Evolutionary conservation across 2,329 filamentous ascomycete genomes (phyloP).

Genomic region (Simplicillium sp.): DNA sequence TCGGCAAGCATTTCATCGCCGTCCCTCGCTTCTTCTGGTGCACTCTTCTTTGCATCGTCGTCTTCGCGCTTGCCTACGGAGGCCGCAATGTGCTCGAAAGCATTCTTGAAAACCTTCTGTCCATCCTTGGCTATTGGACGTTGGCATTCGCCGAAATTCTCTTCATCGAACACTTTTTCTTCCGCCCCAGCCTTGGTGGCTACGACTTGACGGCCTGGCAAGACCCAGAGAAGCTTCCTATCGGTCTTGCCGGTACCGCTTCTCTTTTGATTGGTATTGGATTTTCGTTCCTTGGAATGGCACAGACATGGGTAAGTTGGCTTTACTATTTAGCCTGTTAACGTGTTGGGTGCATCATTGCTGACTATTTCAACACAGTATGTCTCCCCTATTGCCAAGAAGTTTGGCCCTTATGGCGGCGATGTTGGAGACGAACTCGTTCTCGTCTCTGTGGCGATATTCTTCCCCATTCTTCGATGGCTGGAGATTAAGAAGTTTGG

Average conservation of each 20-base stretch:
- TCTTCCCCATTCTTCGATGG: constrained; percentile 4
- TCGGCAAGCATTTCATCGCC: constrained; percentile 11
- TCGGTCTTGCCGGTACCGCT: constrained; percentile 9
- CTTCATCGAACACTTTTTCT: constrained; percentile 11
- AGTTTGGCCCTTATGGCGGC: constrained; percentile 5
- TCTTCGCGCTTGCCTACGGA: constrained; percentile 11
- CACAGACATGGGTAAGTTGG: constrained; percentile 10
- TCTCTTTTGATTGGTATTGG: constrained; percentile 9
- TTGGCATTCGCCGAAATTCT: constrained; percentile 11
- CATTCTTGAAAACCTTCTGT: constrained; percentile 12
- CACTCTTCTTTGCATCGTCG: constrained; percentile 8
- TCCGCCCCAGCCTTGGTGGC: constrained; percentile 8
- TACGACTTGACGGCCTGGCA: constrained; percentile 11
- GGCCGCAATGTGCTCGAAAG: constrained; percentile 11
- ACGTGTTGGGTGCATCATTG: background rate
- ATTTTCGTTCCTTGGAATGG: constrained; percentile 10
- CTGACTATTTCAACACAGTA: constrained; percentile 1
- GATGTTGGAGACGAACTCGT: constrained; percentile 8
- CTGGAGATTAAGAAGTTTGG: constrained; percentile 5
- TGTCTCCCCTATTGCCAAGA: constrained; percentile 4
- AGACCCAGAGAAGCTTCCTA: constrained; percentile 9
- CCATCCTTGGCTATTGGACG: constrained; percentile 13
- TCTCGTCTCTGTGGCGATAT: background rate
- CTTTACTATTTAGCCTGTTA: background rate
- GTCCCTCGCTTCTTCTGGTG: constrained; percentile 12